Evolutionary conservation across 306 rosid species (phyloP), one percentile per base, ranked within the genome.

Genomic region (Parietaria judaica): DNA sequence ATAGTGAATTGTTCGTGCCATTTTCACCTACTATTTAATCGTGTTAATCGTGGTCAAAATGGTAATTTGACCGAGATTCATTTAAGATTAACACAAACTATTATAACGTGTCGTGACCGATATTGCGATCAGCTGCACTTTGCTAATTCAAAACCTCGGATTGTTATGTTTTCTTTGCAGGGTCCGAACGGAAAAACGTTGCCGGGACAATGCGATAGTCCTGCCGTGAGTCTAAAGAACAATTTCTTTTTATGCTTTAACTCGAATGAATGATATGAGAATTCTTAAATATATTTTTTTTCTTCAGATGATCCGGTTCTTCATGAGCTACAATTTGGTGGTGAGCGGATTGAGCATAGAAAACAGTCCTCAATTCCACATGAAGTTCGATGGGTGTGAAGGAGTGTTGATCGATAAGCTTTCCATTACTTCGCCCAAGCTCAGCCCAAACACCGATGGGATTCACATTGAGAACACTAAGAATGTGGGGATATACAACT

Each of bases 371-470:
- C 64, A 68, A 76, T 86, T 92, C 76, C 99, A 92, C 69, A 80
- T 92, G 80, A 92, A 84, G 70, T 88, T 92, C 11, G 94, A 92
- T 36, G 99, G 96, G 9, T 92, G 96, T 55, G 79, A 88, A 78
- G 96, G 88, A 64, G 95, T 92, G 23, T 58, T 69, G 3, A 86
- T 92, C 11, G 81, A 92, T 3, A 59, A 68, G 73, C 49, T 92
- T 56, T 80, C 79, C 11, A 86, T 92, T 67, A 86, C 90, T 61
- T 83, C 99, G 1, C 99, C 99, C 0, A 84, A 86, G 73, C 95
- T 92, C 8, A 92, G 99, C 70, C 99, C 99, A 31, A 92, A 92
- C 55, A 92, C 95, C 3, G 99, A 92, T 71, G 99, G 99, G 60
- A 88, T 92, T 54, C 99, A 92, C 78, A 56, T 92, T 8, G 95